Conservation (phyloP, 164 flowering plant genomes). For the Vitis vinifera region ASM3070453v1 NC_081822.1:10014501-10015000, state of each 20-base stretch:
- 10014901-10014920: no score
- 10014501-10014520: background rate
- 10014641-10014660: background rate
- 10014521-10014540: background rate
- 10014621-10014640: background rate
- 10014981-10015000: no score
- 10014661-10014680: background rate
- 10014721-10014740: background rate
- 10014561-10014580: background rate
- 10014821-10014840: background rate
- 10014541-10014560: background rate
- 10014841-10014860: background rate
- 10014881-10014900: no score
- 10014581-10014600: background rate
- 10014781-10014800: background rate
- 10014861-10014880: no score
- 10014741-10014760: constrained; percentile 1
- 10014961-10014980: no score
- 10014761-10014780: background rate
- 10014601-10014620: background rate
- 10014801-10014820: background rate
- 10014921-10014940: no score
- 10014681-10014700: background rate
- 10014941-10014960: no score
- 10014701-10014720: background rate